Evolutionary conservation across 352 stramenopile species (phyloP).

Genomic region (Phytophthora chlamydospora): DNA sequence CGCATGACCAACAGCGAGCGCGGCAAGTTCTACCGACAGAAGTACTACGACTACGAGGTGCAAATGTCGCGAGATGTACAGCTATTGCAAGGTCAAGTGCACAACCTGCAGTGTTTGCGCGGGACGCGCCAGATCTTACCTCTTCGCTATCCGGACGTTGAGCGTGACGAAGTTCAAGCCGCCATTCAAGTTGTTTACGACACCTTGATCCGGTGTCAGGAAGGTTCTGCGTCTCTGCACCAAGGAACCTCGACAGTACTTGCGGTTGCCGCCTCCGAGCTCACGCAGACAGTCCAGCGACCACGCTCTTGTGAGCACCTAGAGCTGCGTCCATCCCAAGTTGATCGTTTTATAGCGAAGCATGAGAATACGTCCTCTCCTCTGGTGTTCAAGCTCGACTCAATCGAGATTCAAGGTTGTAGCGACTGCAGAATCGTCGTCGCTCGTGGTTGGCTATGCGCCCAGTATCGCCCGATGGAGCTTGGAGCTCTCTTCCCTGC

Average conservation of each 20-base stretch:
- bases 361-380: conserved; percentile 24
- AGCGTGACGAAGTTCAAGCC: conserved; percentile 22
- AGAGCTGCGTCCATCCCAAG: conserved; percentile 30
- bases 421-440: conserved; percentile 34
- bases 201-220: conserved; percentile 25
- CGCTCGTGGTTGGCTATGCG: conserved; percentile 21
- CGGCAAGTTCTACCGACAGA: conserved; percentile 71
- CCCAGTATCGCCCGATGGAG: conserved; percentile 19
- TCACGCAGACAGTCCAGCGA: conserved; percentile 8
- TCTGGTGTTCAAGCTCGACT: conserved; percentile 32
- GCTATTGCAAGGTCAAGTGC: conserved; percentile 43
- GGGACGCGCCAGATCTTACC: conserved; percentile 39
- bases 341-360: conserved; percentile 26
- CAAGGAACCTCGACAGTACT: background rate
- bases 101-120: conserved; percentile 42
- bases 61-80: conserved; percentile 42
- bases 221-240: conserved; percentile 22
- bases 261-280: conserved; percentile 1
- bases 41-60: conserved; percentile 61
- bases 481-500: conserved; percentile 28
- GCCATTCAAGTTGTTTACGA: conserved; percentile 31
- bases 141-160: conserved; percentile 17
- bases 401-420: conserved; percentile 25
- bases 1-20: conserved; percentile 75
- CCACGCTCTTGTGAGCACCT: too few species aligned